Base-by-base conservation (phyloP, 148 eudicot genomes). In the Bassia scoparia region DNA sequence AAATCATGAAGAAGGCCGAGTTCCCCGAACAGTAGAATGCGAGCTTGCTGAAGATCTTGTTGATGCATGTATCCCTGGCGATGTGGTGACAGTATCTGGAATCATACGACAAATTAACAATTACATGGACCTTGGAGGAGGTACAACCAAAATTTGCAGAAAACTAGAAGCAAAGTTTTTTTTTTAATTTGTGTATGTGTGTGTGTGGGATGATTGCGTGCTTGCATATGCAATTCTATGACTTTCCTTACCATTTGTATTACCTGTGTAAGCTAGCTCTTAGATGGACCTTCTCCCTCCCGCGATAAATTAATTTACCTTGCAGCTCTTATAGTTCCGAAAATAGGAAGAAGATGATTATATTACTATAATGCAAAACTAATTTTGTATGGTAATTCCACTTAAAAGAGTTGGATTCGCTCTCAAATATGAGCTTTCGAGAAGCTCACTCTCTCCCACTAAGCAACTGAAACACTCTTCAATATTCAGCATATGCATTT, bases 71-170 rank as follows among this genome's bases (percentile, higher is more conserved):
- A 91, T 95, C 70, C 99, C 99, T 77, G 99, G 99, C 67, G 99
- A 95, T 73, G 86, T 95, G 73, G 96, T 95, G 77, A 91, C 96
- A 69, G 96, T 95, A 38, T 84, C 89, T 67, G 99, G 99, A 69
- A 84, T 95, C 63, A 92, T 92, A 81, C 87, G 96, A 78, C 94
- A 88, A 80, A 95, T 95, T 56, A 92, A 90, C 84, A 95, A 89
- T 78, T 95, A 88, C 85, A 91, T 88, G 92, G 99, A 95, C 81
- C 89, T 95, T 83, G 99, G 99, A 71, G 99, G 99, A 95, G 98
- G 98, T 95, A 86, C 56, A 35, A 34, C 60, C 59, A 27, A 67
- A 68, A 49, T 46, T 59, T 41, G 52, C 50, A 55, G 17, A 41
- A 41, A 43, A 43, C 30, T 43, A 5, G 26, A 48, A 67, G 63